These are phyloP conservation scores for Euphrasia arctica DNA, from an alignment of 305 asterid genomes.

Conservation along the genomic window DNA sequence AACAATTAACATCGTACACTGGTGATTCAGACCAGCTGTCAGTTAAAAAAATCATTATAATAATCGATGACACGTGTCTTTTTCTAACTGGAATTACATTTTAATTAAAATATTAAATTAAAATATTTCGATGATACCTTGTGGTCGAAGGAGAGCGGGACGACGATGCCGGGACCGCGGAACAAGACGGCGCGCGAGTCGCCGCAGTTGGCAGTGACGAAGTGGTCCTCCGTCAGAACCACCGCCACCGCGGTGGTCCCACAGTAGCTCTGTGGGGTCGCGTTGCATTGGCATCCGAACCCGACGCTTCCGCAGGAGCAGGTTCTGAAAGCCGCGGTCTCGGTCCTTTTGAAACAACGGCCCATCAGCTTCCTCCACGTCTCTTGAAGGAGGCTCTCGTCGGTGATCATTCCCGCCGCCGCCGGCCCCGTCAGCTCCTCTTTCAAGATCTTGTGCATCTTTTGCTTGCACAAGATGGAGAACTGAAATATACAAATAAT, in stretches of 20 bases:
- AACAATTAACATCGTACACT: not conserved
- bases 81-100: not conserved
- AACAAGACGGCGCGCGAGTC: slow-evolving; percentile 65
- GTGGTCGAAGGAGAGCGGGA: slow-evolving; percentile 55
- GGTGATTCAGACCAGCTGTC: no score
- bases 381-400: slow-evolving; percentile 22
- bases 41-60: not conserved
- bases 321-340: slow-evolving; percentile 28
- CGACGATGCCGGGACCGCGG: slow-evolving; percentile 32
- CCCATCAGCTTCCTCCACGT: slow-evolving; percentile 35
- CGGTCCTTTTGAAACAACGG: slow-evolving; percentile 35
- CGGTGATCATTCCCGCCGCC: slow-evolving; percentile 13
- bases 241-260: slow-evolving; percentile 59
- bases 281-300: slow-evolving; percentile 31
- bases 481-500: slow-evolving; percentile 28
- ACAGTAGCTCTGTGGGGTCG: not conserved
- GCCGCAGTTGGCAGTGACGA: slow-evolving; percentile 52
- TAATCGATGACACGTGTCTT: not conserved
- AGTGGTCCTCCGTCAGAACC: slow-evolving; percentile 35
- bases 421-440: slow-evolving; percentile 35
- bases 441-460: slow-evolving; percentile 39
- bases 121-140: slow-evolving; percentile 34
- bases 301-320: slow-evolving; percentile 34
- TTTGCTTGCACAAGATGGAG: slow-evolving; percentile 36
- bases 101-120: not conserved